Conservation (phyloP, 345 rosid species). For the Hibiscus mutabilis region DNA sequence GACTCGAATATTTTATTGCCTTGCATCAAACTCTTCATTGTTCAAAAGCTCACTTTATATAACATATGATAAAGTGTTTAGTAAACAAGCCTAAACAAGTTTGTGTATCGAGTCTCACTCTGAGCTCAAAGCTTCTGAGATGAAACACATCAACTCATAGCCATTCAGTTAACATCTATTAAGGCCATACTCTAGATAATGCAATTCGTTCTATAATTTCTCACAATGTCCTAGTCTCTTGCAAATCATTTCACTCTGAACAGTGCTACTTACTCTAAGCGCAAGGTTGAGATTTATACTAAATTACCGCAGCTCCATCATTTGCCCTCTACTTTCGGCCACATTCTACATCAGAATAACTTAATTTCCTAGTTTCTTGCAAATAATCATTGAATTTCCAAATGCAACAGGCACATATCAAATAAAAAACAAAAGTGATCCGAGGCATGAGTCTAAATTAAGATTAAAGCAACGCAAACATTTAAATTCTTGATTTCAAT, state of each 20-base stretch:
- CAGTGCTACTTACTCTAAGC: background rate
- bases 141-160: too few species aligned
- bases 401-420: background rate
- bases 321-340: too few species aligned
- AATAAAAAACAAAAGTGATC: background rate
- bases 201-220: too few species aligned
- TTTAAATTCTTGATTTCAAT: background rate
- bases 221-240: too few species aligned
- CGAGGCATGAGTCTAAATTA: background rate
- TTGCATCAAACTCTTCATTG: background rate
- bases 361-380: too few species aligned
- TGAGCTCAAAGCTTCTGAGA: too few species aligned
- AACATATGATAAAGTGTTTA: background rate
- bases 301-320: background rate
- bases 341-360: too few species aligned
- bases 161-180: too few species aligned
- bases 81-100: background rate
- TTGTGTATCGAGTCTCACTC: background rate
- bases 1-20: too few species aligned
- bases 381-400: background rate
- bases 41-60: background rate
- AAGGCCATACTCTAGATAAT: too few species aligned
- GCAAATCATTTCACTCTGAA: too few species aligned
- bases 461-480: background rate
- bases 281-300: background rate